Evolutionary conservation across 139 green algal species (phyloP).

Genomic region (Coelastrella sp.): DNA sequence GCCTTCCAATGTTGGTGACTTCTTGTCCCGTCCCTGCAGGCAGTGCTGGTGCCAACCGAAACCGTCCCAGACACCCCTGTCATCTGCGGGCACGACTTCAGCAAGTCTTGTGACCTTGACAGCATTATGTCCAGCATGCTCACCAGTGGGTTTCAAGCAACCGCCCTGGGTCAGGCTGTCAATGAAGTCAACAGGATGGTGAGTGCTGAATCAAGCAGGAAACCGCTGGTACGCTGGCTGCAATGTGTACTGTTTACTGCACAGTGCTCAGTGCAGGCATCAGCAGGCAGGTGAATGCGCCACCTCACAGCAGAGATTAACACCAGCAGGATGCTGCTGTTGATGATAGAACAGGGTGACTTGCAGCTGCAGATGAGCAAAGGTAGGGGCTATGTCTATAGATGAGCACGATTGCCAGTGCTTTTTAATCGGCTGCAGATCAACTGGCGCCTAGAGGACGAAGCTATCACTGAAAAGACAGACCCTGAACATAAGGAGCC

Average conservation of each 20-base stretch:
- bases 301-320: background rate
- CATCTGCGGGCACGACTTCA: constrained; percentile 83
- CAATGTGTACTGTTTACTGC: no score
- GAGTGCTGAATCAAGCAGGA: background rate
- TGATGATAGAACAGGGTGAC: background rate
- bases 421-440: constrained; percentile 59
- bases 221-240: no score
- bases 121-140: constrained; percentile 85
- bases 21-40: constrained; percentile 19
- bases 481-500: constrained; percentile 58
- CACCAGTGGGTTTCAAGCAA: constrained; percentile 91
- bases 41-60: constrained; percentile 51
- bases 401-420: background rate
- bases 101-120: constrained; percentile 73
- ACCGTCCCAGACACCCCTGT: constrained; percentile 54
- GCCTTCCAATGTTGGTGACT: background rate
- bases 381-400: background rate
- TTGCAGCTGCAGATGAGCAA: background rate
- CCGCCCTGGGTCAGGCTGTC: constrained; percentile 86
- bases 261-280: no score
- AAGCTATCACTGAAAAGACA: constrained; percentile 66
- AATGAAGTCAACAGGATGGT: constrained; percentile 98
- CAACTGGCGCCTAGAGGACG: constrained; percentile 89
- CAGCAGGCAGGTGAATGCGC: no score
- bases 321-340: background rate